Conservation (phyloP, 2,329 filamentous ascomycete genomes). For the Emericellopsis atlantica region DNA sequence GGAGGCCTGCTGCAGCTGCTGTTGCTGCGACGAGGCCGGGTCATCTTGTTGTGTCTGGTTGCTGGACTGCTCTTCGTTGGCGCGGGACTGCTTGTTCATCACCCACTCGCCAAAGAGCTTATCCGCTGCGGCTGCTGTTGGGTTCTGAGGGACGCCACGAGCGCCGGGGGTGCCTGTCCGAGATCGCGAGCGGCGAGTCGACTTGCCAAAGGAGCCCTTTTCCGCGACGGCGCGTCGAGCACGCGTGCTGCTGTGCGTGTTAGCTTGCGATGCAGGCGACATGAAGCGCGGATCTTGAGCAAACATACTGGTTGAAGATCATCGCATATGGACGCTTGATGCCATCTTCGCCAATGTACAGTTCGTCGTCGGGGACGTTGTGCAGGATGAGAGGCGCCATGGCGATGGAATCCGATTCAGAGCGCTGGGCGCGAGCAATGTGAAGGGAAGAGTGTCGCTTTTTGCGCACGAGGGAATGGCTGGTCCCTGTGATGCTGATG, state of each 20-base stretch:
- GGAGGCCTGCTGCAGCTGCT: conserved; percentile 17
- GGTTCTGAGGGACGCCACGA: conserved; percentile 41
- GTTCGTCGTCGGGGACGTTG: conserved; percentile 56
- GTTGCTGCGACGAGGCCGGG: conserved; percentile 15
- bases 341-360: conserved; percentile 53
- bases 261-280: conserved; percentile 6
- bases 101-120: conserved; percentile 49
- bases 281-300: neutral
- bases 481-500: too few species aligned
- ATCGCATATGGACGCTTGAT: conserved; percentile 54
- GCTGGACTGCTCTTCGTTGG: conserved; percentile 9
- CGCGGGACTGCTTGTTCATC: conserved; percentile 26
- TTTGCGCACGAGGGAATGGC: too few species aligned
- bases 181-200: conserved; percentile 49
- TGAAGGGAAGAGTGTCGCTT: too few species aligned
- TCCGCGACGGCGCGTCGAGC: conserved; percentile 42
- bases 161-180: conserved; percentile 45
- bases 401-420: too few species aligned
- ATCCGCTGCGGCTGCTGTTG: conserved; percentile 48
- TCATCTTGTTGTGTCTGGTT: conserved; percentile 20
- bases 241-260: conserved; percentile 22
- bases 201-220: conserved; percentile 54
- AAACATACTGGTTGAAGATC: conserved; percentile 47
- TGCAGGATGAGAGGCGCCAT: conserved; percentile 57
- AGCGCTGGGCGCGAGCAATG: too few species aligned